Percentiles rank a stretch among this genome's conserved stretches.
These are phyloP conservation scores for Polyporus arcularius DNA, from an alignment of 768 basidiomycete species.

Conservation along the genomic window DNA sequence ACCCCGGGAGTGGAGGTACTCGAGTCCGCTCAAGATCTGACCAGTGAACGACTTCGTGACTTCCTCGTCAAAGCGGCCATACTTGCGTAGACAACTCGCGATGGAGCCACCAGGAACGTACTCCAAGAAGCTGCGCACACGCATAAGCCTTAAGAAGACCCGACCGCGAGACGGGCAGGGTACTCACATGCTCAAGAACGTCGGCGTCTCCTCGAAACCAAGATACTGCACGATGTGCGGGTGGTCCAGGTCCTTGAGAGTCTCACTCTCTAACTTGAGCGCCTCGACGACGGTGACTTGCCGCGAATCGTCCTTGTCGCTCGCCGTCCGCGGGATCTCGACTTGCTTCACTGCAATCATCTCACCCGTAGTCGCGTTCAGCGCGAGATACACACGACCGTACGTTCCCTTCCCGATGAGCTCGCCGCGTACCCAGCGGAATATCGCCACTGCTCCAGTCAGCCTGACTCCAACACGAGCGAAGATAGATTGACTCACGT, in stretches of 20 bases:
- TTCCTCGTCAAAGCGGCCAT: conserved; percentile 90
- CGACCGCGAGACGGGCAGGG: not conserved
- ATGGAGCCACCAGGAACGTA: conserved; percentile 98
- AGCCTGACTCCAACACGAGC: not conserved
- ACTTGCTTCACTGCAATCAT: conserved; percentile 99
- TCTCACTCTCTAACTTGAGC: conserved; percentile 93
- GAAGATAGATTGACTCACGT: conserved; percentile 47
- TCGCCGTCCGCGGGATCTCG: conserved; percentile 87
- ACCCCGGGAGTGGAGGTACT: conserved; percentile 88
- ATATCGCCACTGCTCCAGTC: conserved; percentile 57
- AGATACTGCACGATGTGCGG: conserved; percentile 97
- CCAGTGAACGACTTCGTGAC: conserved; percentile 90
- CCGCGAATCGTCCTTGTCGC: conserved; percentile 87
- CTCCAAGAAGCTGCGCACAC: conserved; percentile 82
- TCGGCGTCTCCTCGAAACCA: conserved; percentile 88
- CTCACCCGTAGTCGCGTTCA: conserved; percentile 95
- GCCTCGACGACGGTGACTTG: conserved; percentile 88
- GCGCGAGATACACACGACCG: conserved; percentile 92
- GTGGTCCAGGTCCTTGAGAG: conserved; percentile 94
- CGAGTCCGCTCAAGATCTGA: conserved; percentile 89
- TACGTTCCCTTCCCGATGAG: conserved; percentile 97
- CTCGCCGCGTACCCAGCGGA: conserved; percentile 98
- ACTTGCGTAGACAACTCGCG: conserved; percentile 84
- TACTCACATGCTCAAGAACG: conserved; percentile 88
- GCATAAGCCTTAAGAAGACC: not conserved